Evolutionary conservation across 306 rosid genomes (phyloP).

Genomic region (Inga leiocalycina): DNA sequence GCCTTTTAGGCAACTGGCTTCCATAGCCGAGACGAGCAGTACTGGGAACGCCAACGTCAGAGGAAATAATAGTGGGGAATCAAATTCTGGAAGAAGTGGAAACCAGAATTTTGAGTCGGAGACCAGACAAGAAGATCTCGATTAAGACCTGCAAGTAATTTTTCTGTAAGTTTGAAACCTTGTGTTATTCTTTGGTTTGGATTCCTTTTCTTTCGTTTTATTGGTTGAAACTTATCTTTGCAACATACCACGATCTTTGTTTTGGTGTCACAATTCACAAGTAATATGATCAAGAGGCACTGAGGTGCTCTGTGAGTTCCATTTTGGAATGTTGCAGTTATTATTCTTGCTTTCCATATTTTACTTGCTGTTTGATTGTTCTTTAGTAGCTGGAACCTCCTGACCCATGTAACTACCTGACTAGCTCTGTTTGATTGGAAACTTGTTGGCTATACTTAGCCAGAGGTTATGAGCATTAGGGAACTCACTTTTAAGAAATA

Average conservation of each 20-base stretch:
- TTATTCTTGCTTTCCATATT: background rate
- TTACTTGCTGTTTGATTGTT: slow-evolving; percentile 1
- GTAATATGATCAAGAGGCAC: slow-evolving; percentile 9
- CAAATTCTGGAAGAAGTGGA: slow-evolving; percentile 65
- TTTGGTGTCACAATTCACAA: background rate
- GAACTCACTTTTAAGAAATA: slow-evolving; percentile 8
- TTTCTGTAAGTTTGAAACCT: slow-evolving; percentile 42
- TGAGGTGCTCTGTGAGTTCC: slow-evolving; percentile 2
- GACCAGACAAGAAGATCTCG: slow-evolving; percentile 94
- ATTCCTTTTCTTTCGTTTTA: slow-evolving; percentile 20
- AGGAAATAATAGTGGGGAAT: slow-evolving; percentile 52
- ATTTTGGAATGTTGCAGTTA: background rate
- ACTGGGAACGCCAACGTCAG: slow-evolving; percentile 49
- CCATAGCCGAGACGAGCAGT: slow-evolving; percentile 66
- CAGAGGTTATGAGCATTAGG: slow-evolving; percentile 4
- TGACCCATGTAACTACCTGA: background rate
- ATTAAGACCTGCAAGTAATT: slow-evolving; percentile 53
- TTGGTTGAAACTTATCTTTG: slow-evolving; percentile 13
- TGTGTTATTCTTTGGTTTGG: slow-evolving; percentile 16
- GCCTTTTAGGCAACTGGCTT: slow-evolving; percentile 52
- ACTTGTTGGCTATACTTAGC: slow-evolving; percentile 21
- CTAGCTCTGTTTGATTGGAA: background rate
- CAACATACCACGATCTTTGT: background rate
- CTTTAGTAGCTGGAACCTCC: background rate
- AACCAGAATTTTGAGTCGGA: slow-evolving; percentile 68